phyloP scores from a whole-genome alignment of 148 eudicot genomes.

The Agrostemma githago region DNA sequence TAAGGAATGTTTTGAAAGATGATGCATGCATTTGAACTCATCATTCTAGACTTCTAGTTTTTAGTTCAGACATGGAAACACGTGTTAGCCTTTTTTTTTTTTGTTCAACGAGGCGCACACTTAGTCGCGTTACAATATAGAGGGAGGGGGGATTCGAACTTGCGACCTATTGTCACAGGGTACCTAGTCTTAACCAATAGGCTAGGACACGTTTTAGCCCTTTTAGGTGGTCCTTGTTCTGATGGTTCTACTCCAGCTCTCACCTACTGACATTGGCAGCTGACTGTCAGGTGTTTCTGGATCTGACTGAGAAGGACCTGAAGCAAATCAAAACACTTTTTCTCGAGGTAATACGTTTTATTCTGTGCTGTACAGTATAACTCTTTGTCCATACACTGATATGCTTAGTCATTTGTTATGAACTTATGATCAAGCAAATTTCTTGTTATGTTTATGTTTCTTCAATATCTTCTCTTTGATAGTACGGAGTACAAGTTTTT shows the following conservation, averaged over 20 bases:
- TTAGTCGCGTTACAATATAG: too few relatives aligned
- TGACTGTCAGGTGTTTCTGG: constrained; percentile 74
- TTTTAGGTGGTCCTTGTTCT: background rate
- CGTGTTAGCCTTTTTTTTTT: too few relatives aligned
- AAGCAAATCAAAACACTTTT: constrained; percentile 74
- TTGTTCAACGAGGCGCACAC: too few relatives aligned
- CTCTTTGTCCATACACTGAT: background rate
- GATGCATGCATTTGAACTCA: background rate
- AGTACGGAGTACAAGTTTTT: background rate
- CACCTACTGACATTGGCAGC: constrained; percentile 4
- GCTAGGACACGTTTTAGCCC: too few relatives aligned
- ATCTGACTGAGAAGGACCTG: constrained; percentile 78
- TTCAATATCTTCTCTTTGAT: background rate
- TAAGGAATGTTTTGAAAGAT: background rate
- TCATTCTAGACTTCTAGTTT: background rate
- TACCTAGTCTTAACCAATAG: too few relatives aligned
- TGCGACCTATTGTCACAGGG: too few relatives aligned
- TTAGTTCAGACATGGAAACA: background rate
- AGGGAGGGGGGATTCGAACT: too few relatives aligned
- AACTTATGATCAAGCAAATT: constrained; percentile 2
- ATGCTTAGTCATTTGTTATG: constrained; percentile 3
- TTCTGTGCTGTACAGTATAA: constrained; percentile 9
- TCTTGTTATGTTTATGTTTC: background rate
- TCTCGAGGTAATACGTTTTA: constrained; percentile 62
- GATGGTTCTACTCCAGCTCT: background rate